Base-by-base conservation (phyloP, 257 asterid species). In the Solanum pennellii region DNA sequence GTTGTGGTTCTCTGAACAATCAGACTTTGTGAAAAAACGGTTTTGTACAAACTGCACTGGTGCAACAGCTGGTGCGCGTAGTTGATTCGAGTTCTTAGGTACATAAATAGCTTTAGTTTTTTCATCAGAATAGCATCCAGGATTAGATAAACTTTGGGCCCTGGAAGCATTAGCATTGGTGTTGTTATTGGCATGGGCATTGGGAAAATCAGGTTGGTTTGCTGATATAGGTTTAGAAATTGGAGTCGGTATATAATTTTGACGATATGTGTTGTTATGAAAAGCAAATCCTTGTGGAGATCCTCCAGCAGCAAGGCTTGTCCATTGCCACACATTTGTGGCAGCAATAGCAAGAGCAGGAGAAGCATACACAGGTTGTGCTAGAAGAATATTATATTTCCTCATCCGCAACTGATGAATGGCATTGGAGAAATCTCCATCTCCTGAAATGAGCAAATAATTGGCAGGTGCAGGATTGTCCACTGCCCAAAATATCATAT, bases 381-480 rank as follows among this genome's bases (percentile, higher is more conserved):
- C 94, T 14, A 92, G 86, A 80, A 93, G 94, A 88, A 93, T 92
- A 85, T 93, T 91, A 86, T 92, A 91, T 72, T 89, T 84, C 25
- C 93, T 91, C 93, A 91, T 86, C 45, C 93, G 90, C 37, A 93
- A 87, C 80, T 92, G 94, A 87, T 93, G 92, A 85, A 92, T 92
- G 10, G 93, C 93, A 65, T 92, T 88, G 44, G 94, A 92, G 39
- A 93, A 92, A 88, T 91, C 95, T 16, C 93, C 29, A 82, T 93
- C 95, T 25, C 95, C 94, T 0, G 94, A 91, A 52, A 93, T 91
- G 18, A 93, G 89, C 82, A 93, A 66, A 89, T 90, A 91, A 91
- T 93, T 92, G 7, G 94, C 95, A 27, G 93, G 95, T 35, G 96
- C 93, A 45, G 93, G 95, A 90, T 92, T 92, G 89, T 92, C 96